Evolutionary conservation across 139 green algal species (phyloP), one percentile per base, ranked within the genome.

Genomic region (Tetraselmis chui): DNA sequence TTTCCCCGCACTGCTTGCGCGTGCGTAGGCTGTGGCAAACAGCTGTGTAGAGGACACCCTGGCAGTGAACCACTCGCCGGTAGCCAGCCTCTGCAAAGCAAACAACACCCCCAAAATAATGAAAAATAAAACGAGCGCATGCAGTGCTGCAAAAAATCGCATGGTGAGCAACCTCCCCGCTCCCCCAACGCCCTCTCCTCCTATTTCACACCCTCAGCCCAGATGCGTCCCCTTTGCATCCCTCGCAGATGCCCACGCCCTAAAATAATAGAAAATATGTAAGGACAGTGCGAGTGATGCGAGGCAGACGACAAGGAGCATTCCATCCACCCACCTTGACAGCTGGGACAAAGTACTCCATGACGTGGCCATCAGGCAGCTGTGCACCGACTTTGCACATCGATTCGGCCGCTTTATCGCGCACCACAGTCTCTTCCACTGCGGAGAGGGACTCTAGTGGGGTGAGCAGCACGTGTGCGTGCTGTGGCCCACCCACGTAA

Each of bases 371-470:
- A 29, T 93, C 87, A 1, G 91, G 89, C 86, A 99, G 90, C 82
- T 94, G 83, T 11, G 86, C 81, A 0, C 84, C 92, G 5, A 99
- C 92, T 77, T 95, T 94, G 80, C 81, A 84, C 23, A 99, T 85
- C 1, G 92, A 95, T 79, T 96, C 92, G 25, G 97, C 95, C 26
- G 97, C 97, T 74, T 94, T 96, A 32, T 99, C 95, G 22, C 97
- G 86, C 31, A 99, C 97, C 30, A 99, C 97, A 23, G 97, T 99
- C 86, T 99, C 97, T 84, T 99, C 97, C 2, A 99, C 95, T 25
- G 91, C 94, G 22, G 92, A 91, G 30, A 99, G 91, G 24, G 88
- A 91, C 88, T 99, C 97, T n/a, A 99, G 90, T 24, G 97, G 93
- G 5, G 86, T 88, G 76, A 99, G 89, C 77, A 99, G 85, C 24